phyloP scores from a whole-genome alignment of 805 yeast genomes.

The Clavispora santaluciae region DNA sequence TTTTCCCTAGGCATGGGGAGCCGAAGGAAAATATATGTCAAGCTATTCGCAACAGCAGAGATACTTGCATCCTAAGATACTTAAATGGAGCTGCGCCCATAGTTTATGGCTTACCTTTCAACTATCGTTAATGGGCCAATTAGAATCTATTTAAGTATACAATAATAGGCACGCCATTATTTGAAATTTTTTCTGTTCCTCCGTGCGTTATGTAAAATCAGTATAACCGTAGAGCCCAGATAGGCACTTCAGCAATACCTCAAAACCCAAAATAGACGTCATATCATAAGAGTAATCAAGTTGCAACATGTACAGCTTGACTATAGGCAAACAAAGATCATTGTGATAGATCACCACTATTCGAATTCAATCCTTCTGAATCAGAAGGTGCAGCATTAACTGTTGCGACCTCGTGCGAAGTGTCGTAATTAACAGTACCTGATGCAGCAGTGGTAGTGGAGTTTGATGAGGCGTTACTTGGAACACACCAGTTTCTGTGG shows the following conservation, averaged over 20 bases:
- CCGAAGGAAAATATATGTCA: conserved; percentile 34
- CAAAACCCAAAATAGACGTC: not conserved
- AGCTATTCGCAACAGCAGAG: conserved; percentile 62
- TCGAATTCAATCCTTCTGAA: conserved; percentile 10
- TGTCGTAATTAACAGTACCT: conserved; percentile 5
- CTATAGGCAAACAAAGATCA: not conserved
- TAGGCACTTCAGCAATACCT: not conserved
- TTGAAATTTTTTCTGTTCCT: not conserved
- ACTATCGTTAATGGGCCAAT: conserved; percentile 1
- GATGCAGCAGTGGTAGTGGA: conserved; percentile 9
- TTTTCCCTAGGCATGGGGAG: conserved; percentile 24
- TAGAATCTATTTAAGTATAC: not conserved
- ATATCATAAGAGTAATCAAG: not conserved
- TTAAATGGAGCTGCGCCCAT: conserved; percentile 93
- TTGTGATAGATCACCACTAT: conserved; percentile 10
- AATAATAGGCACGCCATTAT: not conserved
- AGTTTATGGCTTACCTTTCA: conserved; percentile 78
- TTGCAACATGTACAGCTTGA: not conserved
- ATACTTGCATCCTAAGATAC: conserved; percentile 61
- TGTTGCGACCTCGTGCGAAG: conserved; percentile 9
- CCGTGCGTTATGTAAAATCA: not conserved
- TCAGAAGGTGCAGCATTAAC: conserved; percentile 10
- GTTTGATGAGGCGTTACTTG: conserved; percentile 32
- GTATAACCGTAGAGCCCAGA: not conserved
- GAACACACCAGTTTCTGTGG: conserved; percentile 92